Evolutionary conservation across 768 basidiomycete species (phyloP), one percentile per base, ranked within the genome.

Genomic region (Mycena venus): DNA sequence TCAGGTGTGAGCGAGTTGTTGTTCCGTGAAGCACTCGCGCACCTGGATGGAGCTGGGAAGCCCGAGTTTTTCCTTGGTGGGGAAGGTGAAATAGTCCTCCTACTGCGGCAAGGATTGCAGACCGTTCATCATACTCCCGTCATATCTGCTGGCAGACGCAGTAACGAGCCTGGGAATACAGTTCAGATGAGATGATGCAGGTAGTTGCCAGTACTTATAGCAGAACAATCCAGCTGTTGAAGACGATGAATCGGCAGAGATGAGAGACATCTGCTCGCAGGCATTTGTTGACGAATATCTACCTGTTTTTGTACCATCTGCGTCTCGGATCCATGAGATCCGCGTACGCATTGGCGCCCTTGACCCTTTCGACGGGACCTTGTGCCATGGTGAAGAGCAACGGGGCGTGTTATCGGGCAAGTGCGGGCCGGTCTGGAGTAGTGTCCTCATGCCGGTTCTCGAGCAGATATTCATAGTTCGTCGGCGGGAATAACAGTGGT

Each of bases 121-220:
- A 79, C 92, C 92, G 83, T 95, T 94, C 92, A 94, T 92, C 90
- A 94, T 90, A 80, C 90, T 91, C 73, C 92, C 92, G 77, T 94
- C 93, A 79, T 91, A 94, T 62, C 93, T 94, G 80, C 90, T 93
- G 55, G 91, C 93, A 15, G 91, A 92, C 31, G 93, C 93, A 11
- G 93, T 94, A 78, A 94, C 91, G 76, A 94, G 89, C 63, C 91
- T 53, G 9, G 15, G 21, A 19, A 27, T 47, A 65, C 23, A 67
- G 36, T 29, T 42, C 32, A 51, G 7, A 36, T 3, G 23, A 19
- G 14, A 36, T 4, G 9, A 51, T 17, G 49, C 23, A n/a, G 51
- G 23, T 25, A 71, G n/a, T 34, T 23, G 53, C 47, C 17, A 29
- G 84, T 11, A n/a, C 90, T 61, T 67, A 92, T 91, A 93, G 85